Conservation (phyloP, 169 alveolate species). For the Theileria annulata region DNA sequence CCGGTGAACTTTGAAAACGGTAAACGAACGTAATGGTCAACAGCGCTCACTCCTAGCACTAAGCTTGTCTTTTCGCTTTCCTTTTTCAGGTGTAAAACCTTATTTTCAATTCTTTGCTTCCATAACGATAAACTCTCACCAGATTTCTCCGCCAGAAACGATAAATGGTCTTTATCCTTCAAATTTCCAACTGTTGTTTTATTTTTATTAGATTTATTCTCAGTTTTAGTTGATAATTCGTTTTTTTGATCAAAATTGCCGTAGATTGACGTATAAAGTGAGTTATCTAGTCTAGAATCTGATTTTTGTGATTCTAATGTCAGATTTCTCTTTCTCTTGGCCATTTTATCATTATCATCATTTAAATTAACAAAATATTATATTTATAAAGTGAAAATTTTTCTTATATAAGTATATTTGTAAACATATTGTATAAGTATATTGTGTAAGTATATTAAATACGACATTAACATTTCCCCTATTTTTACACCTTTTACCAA, state of each 20-base stretch:
- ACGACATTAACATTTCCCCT: background rate
- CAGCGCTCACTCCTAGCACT: conserved; percentile 6
- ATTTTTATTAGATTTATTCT: no score
- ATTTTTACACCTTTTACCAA: conserved; percentile 10
- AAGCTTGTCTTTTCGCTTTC: conserved; percentile 39
- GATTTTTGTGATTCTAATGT: no score
- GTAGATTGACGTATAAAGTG: no score
- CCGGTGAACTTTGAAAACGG: conserved; percentile 52
- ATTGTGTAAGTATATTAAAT: no score
- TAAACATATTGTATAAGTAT: no score
- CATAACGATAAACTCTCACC: conserved; percentile 37
- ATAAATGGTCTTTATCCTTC: conserved; percentile 7
- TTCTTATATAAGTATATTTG: background rate
- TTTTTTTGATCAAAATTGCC: no score
- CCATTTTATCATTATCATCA: background rate
- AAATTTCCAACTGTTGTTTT: no score
- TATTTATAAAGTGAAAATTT: background rate
- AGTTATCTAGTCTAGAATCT: no score
- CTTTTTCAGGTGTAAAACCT: conserved; percentile 51
- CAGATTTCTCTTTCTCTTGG: conserved; percentile 11
- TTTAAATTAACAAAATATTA: background rate
- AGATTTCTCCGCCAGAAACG: conserved; percentile 37
- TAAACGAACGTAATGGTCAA: conserved; percentile 21
- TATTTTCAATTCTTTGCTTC: conserved; percentile 45
- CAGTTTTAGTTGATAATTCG: no score